phyloP scores from a whole-genome alignment of 257 asterid species.

The Solanum medicagineum region DNA sequence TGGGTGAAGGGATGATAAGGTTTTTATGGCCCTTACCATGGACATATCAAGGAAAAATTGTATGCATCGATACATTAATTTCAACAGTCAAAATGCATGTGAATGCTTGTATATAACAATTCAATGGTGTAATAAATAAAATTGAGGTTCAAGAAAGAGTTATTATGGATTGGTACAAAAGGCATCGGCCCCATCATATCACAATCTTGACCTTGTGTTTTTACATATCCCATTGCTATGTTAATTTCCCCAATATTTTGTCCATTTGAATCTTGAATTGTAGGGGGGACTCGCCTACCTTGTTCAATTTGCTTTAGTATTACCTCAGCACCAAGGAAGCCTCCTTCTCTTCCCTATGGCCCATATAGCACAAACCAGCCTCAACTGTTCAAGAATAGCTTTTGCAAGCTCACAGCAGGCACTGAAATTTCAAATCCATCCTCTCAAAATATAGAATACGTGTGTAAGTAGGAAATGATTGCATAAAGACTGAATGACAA shows the following conservation, averaged over 20 bases:
- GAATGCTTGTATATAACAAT: no score
- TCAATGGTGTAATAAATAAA: no score
- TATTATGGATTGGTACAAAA: slow-evolving; percentile 69
- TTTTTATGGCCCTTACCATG: no score
- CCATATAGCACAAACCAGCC: slow-evolving; percentile 95
- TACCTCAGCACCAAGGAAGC: slow-evolving; percentile 84
- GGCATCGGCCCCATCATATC: no score
- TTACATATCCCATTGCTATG: slow-evolving; percentile 9
- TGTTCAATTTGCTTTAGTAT: slow-evolving; percentile 72
- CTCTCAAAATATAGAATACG: slow-evolving; percentile 7
- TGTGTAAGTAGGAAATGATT: not conserved
- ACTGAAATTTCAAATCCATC: slow-evolving; percentile 98
- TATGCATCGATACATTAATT: no score
- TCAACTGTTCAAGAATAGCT: slow-evolving; percentile 70
- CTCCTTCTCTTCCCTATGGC: slow-evolving; percentile 96
- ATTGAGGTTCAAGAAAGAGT: not conserved
- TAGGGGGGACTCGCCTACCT: slow-evolving; percentile 52
- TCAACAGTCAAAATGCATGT: no score
- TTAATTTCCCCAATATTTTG: slow-evolving; percentile 71
- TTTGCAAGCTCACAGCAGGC: slow-evolving; percentile 91
- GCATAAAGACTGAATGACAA: not conserved
- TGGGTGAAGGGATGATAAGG: no score
- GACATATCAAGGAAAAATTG: no score
- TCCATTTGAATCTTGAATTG: slow-evolving; percentile 71
- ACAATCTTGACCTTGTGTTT: slow-evolving; percentile 70